Evolutionary conservation across 139 green algal genomes (phyloP).

Genomic region (Dunaliella sp.): DNA sequence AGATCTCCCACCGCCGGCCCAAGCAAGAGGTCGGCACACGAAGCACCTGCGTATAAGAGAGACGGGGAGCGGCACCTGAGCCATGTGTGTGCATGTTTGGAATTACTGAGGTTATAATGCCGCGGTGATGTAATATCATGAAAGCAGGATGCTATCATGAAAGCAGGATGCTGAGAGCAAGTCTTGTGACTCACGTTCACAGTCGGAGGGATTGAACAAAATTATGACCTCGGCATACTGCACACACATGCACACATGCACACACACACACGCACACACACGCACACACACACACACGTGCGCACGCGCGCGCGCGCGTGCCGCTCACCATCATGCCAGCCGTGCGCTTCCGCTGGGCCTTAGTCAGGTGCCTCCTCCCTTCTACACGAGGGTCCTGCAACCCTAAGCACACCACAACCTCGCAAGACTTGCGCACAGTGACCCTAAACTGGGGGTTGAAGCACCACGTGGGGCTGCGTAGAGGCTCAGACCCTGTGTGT

Average conservation of each 20-base stretch:
- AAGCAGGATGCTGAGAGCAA: too few species aligned
- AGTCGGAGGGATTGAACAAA: too few species aligned
- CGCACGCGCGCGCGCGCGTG: too few species aligned
- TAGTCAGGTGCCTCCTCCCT: slow-evolving; percentile 32
- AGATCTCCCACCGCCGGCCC: slow-evolving; percentile 38
- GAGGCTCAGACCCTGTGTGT: background rate
- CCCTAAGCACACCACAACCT: slow-evolving; percentile 48
- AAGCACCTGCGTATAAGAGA: slow-evolving; percentile 24
- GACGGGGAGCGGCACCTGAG: too few species aligned
- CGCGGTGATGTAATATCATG: background rate
- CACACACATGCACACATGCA: too few species aligned
- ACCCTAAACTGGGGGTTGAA: slow-evolving; percentile 58
- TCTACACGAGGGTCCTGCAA: slow-evolving; percentile 51
- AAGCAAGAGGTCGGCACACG: slow-evolving; percentile 21
- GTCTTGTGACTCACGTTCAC: too few species aligned
- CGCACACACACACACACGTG: too few species aligned
- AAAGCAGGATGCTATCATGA: too few species aligned
- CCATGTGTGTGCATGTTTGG: background rate
- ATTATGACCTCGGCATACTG: too few species aligned
- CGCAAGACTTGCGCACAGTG: slow-evolving; percentile 35
- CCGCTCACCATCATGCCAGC: slow-evolving; percentile 42
- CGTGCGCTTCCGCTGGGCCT: slow-evolving; percentile 25
- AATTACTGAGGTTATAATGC: background rate
- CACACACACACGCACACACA: too few species aligned
- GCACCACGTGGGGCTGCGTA: slow-evolving; percentile 43